phyloP scores from a whole-genome alignment of 768 basidiomycete species.

The Leccinum barrowsii region DNA sequence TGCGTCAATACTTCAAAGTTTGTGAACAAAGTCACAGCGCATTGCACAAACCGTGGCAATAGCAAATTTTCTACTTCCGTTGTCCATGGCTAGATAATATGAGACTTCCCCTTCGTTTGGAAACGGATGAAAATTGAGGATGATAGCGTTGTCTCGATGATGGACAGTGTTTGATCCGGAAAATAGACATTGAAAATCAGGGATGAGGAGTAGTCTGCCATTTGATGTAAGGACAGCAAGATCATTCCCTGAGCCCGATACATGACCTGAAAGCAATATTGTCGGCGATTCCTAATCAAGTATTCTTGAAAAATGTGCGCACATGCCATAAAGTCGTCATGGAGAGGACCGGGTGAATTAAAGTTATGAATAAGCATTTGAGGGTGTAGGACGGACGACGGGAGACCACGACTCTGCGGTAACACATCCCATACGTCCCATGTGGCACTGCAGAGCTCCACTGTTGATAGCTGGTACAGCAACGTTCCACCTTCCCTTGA shows the following conservation, averaged over 20 bases:
- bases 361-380: conserved; percentile 17
- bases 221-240: conserved; percentile 28
- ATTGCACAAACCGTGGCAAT: conserved; percentile 42
- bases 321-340: conserved; percentile 29
- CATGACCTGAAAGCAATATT: conserved; percentile 33
- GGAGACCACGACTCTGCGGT: conserved; percentile 7
- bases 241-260: conserved; percentile 45
- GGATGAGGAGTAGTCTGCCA: conserved; percentile 27
- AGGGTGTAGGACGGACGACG: conserved; percentile 16
- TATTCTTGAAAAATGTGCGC: background rate
- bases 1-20: background rate
- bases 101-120: conserved; percentile 26
- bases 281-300: background rate
- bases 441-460: conserved; percentile 31
- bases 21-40: background rate
- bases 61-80: conserved; percentile 37
- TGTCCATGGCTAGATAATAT: conserved; percentile 47
- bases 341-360: conserved; percentile 1
- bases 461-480: conserved; percentile 42
- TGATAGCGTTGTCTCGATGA: conserved; percentile 35
- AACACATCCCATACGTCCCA: conserved; percentile 29
- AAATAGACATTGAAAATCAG: conserved; percentile 26
- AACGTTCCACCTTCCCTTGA: conserved; percentile 43
- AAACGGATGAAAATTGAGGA: conserved; percentile 24
- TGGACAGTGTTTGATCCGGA: conserved; percentile 31